Conservation (phyloP, 805 yeast genomes). For the Teunomyces barrocoloradensis region DNA sequence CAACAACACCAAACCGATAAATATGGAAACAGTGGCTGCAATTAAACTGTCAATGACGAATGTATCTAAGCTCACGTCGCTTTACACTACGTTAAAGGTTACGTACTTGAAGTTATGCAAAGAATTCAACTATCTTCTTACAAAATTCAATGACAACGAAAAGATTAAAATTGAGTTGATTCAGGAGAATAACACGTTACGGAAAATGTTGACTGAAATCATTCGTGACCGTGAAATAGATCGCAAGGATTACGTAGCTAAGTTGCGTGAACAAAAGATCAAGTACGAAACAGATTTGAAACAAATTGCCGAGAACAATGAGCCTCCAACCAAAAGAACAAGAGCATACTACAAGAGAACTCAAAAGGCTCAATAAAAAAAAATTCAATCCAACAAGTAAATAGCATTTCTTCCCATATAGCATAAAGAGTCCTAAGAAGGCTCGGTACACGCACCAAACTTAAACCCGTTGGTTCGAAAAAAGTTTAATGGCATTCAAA, state of each 20-base stretch:
- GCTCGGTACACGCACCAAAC: not conserved
- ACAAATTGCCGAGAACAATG: not conserved
- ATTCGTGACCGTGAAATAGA: conserved; percentile 24
- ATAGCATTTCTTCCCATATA: not conserved
- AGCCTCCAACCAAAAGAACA: conserved; percentile 5
- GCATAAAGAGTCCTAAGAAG: not conserved
- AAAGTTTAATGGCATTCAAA: not conserved
- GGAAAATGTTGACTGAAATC: conserved; percentile 26
- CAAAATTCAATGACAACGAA: conserved; percentile 38
- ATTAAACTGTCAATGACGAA: conserved; percentile 15
- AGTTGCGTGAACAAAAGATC: conserved; percentile 4
- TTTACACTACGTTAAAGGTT: conserved; percentile 31
- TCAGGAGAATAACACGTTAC: conserved; percentile 35
- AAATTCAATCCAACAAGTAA: not conserved
- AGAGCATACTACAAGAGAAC: not conserved
- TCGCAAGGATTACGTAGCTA: conserved; percentile 5
- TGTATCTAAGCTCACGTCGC: conserved; percentile 23
- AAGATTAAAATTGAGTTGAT: conserved; percentile 31
- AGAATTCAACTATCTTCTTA: conserved; percentile 35
- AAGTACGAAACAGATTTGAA: not conserved
- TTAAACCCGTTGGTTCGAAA: not conserved
- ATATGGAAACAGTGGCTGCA: conserved; percentile 9
- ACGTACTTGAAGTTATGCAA: conserved; percentile 38
- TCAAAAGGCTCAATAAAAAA: not conserved
- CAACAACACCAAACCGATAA: not conserved